These are phyloP conservation scores for Parachaetomium inaequale DNA, from an alignment of 495 filamentous ascomycete species.

Conservation along the genomic window DNA sequence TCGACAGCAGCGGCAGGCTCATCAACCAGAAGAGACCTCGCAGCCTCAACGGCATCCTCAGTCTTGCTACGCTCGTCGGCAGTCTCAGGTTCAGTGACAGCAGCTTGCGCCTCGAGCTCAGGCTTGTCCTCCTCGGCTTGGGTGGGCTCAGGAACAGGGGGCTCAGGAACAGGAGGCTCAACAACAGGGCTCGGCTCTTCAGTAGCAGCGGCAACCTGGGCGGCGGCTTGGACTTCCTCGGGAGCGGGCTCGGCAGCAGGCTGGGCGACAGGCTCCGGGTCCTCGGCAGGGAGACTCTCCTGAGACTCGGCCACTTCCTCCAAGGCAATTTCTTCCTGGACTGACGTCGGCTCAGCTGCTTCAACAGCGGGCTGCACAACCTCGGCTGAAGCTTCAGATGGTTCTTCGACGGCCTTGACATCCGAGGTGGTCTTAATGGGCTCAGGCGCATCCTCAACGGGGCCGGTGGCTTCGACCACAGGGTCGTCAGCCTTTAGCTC, in stretches of 20 bases:
- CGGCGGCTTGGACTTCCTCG: constrained; percentile 13
- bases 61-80: constrained; percentile 12
- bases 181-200: too few species aligned
- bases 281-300: neutral
- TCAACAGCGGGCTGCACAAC: neutral
- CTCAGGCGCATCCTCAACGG: neutral
- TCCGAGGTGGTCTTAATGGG: neutral
- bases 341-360: neutral
- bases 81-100: constrained; percentile 9
- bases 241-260: neutral
- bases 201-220: too few species aligned
- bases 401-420: neutral
- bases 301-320: neutral
- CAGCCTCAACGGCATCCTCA: neutral
- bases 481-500: neutral
- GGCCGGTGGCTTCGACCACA: neutral
- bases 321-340: neutral
- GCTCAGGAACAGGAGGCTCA: constrained; percentile 10
- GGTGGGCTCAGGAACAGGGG: constrained; percentile 12
- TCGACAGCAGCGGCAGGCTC: constrained; percentile 5
- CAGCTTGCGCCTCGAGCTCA: constrained; percentile 3
- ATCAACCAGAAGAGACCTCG: neutral
- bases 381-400: neutral
- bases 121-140: constrained; percentile 5
- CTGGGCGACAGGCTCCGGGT: neutral